Evolutionary conservation across 2,329 filamentous ascomycete genomes (phyloP).

Genomic region (Trichothecium sympodiale): DNA sequence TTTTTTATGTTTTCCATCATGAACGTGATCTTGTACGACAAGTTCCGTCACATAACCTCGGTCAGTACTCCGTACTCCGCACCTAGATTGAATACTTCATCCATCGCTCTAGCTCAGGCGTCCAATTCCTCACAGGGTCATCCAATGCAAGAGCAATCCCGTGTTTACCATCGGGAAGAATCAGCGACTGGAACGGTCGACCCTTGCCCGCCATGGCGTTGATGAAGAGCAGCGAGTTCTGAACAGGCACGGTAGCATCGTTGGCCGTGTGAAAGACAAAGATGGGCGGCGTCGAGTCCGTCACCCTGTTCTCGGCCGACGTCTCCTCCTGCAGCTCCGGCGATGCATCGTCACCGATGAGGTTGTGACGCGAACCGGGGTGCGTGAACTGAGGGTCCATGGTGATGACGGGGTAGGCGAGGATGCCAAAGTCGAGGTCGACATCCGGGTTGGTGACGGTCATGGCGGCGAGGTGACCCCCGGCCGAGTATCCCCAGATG

Average conservation of each 20-base stretch:
- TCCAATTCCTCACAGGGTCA: slow-evolving; percentile 14
- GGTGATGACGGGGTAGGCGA: slow-evolving; percentile 12
- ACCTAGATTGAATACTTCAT: slow-evolving; percentile 10
- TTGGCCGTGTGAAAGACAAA: slow-evolving; percentile 23
- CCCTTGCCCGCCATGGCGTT: slow-evolving; percentile 12
- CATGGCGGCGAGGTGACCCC: slow-evolving; percentile 12
- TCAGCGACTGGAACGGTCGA: slow-evolving; percentile 12
- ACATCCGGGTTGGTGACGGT: slow-evolving; percentile 10
- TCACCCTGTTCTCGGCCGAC: slow-evolving; percentile 15
- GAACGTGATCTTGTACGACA: no score
- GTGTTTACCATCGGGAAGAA: slow-evolving; percentile 17
- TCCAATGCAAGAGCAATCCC: slow-evolving; percentile 14
- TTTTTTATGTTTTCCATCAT: no score
- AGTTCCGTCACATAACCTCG: no score
- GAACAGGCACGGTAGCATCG: slow-evolving; percentile 13
- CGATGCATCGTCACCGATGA: slow-evolving; percentile 9
- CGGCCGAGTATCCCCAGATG: slow-evolving; percentile 13
- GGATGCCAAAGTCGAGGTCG: slow-evolving; percentile 11
- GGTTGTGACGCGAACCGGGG: slow-evolving; percentile 9
- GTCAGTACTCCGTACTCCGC: no score
- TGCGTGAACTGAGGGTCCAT: slow-evolving; percentile 10
- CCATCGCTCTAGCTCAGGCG: slow-evolving; percentile 15
- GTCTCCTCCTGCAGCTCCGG: slow-evolving; percentile 8
- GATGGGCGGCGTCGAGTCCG: slow-evolving; percentile 15
- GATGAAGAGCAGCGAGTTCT: slow-evolving; percentile 16